Base-by-base conservation (phyloP, 2,329 filamentous ascomycete genomes). In the Zasmidium cellare region DNA sequence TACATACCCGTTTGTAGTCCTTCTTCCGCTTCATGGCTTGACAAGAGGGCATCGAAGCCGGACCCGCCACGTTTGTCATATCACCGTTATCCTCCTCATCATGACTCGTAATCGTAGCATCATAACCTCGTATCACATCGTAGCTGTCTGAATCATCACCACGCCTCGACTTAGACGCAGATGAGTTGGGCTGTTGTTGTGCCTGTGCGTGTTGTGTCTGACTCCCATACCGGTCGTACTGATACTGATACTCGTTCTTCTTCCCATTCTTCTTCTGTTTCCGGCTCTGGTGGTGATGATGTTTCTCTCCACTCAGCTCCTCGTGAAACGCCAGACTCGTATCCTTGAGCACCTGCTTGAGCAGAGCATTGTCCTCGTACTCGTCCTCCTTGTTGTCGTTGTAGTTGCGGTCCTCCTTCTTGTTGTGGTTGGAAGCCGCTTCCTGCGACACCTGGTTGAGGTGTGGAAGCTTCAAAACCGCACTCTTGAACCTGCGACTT, bases 401-500 rank as follows among this genome's bases (percentile, higher is more conserved):
- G 58, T 60, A 47, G 60, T 57, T 52, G 44, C 63, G 25, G 53
- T 62, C 52, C 55, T 59, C 52, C 57, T 59, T 49, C 41, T 58
- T 63, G 58, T 64, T 67, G 63, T 57, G 49, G 49, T 59, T 51
- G 52, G 20, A 41, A 19, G 25, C 46, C 38, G 50, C 28, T 48
- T 60, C 54, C 57, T 48, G 47, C 46, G 46, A 50, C 53, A 67
- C 61, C 56, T 74, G 73, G 67, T 78, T 73, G 69, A 78, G 63
- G 72, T 78, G 75, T 56, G 76, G 59, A 58, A 63, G 69, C 54
- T 82, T 79, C 79, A 81, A 81, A 81, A 73, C 73, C 71, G 74
- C 74, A 77, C 76, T 77, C 73, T 74, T 76, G 71, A 69, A 73
- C 71, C 64, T 74, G 69, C 59, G 66, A 57, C 69, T 69, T 63